Base-by-base conservation (phyloP, 306 rosid genomes). In the Echinosophora koreensis region DNA sequence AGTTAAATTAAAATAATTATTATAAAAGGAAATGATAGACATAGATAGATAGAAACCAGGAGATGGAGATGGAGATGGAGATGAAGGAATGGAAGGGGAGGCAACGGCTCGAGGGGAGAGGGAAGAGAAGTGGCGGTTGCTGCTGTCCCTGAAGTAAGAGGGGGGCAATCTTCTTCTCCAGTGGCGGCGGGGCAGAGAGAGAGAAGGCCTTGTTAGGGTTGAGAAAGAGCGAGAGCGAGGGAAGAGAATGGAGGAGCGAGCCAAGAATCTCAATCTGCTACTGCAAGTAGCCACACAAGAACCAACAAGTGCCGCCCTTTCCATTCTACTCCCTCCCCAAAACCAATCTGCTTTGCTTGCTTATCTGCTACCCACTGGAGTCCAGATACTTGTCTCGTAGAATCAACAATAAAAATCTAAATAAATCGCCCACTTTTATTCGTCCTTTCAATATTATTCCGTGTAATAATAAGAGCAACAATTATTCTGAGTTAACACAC, bases 221-320 rank as follows among this genome's bases (percentile, higher is more conserved):
- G 62, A 66, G 0, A 84, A 68, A 7, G 79, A 41, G 51, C 4
- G 17, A 18, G 76, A 71, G 51, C 64, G 65, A 54, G 76, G 22
- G 5, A 73, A 17, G 6, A 69, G 79, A 14, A 28, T 3, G 66
- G 73, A 80, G 57, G 35, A 66, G 8, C 51, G 51, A 41, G 46
- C 8, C 0, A 41, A 44, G 82, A 41, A 50, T 30, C 32, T 30
- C 32, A 30, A 30, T 30, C 32, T 30, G 32, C 32, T 30, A 30
- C 34, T 60, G 81, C 83, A 79, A 17, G 22, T 22, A 22, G 87
- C 80, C 37, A 87, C 10, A 22, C 93, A 77, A 9, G 91, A 88
- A 47, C 98, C 97, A 34, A 92, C 88, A 28, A 95, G 85, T 58
- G 90, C 84, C 6, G 97, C 88, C 41, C 92, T 80, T 86, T 90